A percentile compares a stretch with the other conserved stretches of the same genome.
Evolutionary conservation across 2,329 filamentous ascomycete genomes (phyloP).

Genomic region (Venturia asperata): DNA sequence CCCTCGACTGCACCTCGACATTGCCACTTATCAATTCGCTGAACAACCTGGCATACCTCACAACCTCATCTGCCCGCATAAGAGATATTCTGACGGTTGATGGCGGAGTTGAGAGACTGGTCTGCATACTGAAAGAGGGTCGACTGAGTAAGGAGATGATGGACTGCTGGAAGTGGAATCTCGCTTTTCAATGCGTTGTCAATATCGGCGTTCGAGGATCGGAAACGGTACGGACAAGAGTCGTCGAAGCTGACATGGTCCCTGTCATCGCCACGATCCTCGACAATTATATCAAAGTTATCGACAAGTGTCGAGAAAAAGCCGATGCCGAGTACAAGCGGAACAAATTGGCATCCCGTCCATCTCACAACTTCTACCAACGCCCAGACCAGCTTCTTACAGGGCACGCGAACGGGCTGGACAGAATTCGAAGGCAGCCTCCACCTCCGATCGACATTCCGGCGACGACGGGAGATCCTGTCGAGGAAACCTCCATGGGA

Average conservation of each 20-base stretch:
- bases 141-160: conserved; percentile 92
- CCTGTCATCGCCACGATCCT: conserved; percentile 97
- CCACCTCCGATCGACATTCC: conserved; percentile 82
- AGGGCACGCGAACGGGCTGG: conserved; percentile 10
- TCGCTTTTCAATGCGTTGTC: conserved; percentile 97
- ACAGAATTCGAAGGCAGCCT: conserved; percentile 57
- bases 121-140: conserved; percentile 97
- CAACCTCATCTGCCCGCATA: conserved; percentile 93
- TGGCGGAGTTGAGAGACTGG: conserved; percentile 91
- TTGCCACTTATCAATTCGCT: conserved; percentile 97
- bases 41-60: conserved; percentile 97
- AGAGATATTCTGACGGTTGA: conserved; percentile 97
- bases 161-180: conserved; percentile 99
- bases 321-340: conserved; percentile 70
- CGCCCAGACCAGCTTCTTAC: neutral
- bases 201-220: conserved; percentile 97
- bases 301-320: conserved; percentile 84
- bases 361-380: conserved; percentile 3
- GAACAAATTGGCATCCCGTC: conserved; percentile 34
- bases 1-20: conserved; percentile 96
- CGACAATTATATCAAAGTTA: conserved; percentile 95
- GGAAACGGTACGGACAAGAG: conserved; percentile 84
- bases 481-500: neutral
- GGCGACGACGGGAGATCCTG: conserved; percentile 44
- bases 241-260: conserved; percentile 98